Percentiles rank a stretch among this genome's conserved stretches.
Conservation (phyloP, 2,329 filamentous ascomycete species). For the Fusarium tuaranense region DNA sequence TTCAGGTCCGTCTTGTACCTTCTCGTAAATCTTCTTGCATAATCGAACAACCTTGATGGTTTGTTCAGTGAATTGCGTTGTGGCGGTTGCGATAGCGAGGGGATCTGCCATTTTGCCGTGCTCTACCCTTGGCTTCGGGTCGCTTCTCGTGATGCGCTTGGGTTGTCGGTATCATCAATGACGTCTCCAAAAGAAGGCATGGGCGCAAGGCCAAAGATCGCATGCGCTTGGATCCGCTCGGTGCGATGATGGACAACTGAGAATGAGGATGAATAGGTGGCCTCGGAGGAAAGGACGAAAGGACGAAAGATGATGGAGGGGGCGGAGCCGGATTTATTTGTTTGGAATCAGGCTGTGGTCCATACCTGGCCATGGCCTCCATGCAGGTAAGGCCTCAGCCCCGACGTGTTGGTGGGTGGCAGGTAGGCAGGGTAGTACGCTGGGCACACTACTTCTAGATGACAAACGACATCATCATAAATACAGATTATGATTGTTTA, state of each 20-base stretch:
- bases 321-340: not conserved
- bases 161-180: not conserved
- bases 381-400: not conserved
- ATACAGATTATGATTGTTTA: no score
- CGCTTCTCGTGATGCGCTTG: not conserved
- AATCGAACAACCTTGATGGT: conserved; percentile 1
- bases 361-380: no score
- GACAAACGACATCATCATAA: no score
- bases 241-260: not conserved
- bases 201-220: not conserved
- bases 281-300: not conserved
- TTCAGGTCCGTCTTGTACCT: conserved; percentile 6
- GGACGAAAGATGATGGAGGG: not conserved
- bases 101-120: conserved; percentile 4
- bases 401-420: not conserved
- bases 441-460: no score
- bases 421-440: no score
- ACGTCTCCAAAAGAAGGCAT: not conserved
- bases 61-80: conserved; percentile 13
- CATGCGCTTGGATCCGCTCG: not conserved
- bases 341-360: not conserved
- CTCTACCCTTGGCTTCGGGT: not conserved
- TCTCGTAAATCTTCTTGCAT: conserved; percentile 6
- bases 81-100: conserved; percentile 8
- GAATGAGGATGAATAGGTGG: not conserved